These are phyloP conservation scores for Cunninghamia lanceolata DNA, from an alignment of 75 land plant species.

Conservation along the genomic window DNA sequence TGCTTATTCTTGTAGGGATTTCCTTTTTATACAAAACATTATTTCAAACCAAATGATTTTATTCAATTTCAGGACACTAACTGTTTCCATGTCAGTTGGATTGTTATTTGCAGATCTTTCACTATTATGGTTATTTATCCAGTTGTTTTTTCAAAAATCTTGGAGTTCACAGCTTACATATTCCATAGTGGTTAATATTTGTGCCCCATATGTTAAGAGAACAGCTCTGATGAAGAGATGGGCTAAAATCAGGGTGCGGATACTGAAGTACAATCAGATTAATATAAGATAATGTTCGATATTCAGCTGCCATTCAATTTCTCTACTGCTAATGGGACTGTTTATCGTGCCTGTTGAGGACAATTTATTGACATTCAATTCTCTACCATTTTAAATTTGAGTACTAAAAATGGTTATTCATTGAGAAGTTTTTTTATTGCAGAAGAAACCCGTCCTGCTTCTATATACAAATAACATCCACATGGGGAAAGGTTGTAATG, in stretches of 20 bases:
- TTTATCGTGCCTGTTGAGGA: background rate
- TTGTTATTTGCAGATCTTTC: conserved; percentile 6
- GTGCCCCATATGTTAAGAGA: background rate
- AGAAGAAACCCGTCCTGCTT: background rate
- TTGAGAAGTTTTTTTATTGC: conserved; percentile 5
- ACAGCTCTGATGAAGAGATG: background rate
- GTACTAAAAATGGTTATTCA: background rate
- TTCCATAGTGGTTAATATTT: background rate
- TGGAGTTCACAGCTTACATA: background rate
- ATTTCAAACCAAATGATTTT: background rate
- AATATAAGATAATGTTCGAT: background rate
- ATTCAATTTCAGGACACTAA: background rate
- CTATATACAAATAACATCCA: conserved; percentile 1
- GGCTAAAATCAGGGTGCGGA: conserved; percentile 1
- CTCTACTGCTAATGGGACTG: background rate
- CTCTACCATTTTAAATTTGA: background rate
- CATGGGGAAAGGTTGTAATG: background rate
- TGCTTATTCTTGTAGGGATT: background rate
- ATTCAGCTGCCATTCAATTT: background rate
- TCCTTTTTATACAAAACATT: background rate
- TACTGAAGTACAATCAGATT: background rate
- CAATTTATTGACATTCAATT: background rate
- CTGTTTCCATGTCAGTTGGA: background rate
- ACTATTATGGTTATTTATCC: background rate
- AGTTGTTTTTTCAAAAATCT: background rate